Evolutionary conservation across 768 basidiomycete species (phyloP).

Genomic region (Pleurotus giganteus): DNA sequence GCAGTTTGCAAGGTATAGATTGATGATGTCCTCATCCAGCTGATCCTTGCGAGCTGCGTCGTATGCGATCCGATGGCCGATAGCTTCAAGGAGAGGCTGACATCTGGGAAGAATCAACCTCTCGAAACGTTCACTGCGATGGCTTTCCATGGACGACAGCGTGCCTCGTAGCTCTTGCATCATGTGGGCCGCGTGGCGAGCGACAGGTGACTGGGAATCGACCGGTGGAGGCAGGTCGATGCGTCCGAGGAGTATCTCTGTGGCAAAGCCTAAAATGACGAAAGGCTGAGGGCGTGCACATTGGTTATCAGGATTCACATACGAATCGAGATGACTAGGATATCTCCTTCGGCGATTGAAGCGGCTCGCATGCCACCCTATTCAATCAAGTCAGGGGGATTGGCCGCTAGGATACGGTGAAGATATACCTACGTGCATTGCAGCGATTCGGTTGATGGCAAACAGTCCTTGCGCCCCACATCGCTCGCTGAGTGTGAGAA

Average conservation of each 20-base stretch:
- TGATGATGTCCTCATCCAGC: constrained; percentile 27
- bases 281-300: not conserved
- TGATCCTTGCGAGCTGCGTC: constrained; percentile 32
- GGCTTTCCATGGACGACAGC: constrained; percentile 19
- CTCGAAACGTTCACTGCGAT: constrained; percentile 31
- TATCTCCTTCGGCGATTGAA: constrained; percentile 45
- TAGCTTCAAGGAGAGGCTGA: constrained; percentile 35
- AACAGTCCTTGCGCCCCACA: constrained; percentile 45
- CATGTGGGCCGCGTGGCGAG: constrained; percentile 19
- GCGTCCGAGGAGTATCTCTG: constrained; percentile 22
- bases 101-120: constrained; percentile 39
- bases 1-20: constrained; percentile 35
- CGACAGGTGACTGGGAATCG: constrained; percentile 18
- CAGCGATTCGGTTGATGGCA: constrained; percentile 31
- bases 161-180: constrained; percentile 17
- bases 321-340: constrained; percentile 39
- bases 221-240: constrained; percentile 18
- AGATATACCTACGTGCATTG: constrained; percentile 25
- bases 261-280: constrained; percentile 22
- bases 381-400: not conserved
- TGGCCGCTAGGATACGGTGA: not conserved
- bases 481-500: constrained; percentile 27
- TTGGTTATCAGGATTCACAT: constrained; percentile 6
- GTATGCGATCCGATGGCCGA: constrained; percentile 46
- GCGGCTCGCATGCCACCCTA: constrained; percentile 37